Percentiles rank a stretch among this genome's conserved stretches.
These are phyloP conservation scores for Aureobasidium vineae DNA, from an alignment of 2,329 filamentous ascomycete genomes.

Conservation along the genomic window DNA sequence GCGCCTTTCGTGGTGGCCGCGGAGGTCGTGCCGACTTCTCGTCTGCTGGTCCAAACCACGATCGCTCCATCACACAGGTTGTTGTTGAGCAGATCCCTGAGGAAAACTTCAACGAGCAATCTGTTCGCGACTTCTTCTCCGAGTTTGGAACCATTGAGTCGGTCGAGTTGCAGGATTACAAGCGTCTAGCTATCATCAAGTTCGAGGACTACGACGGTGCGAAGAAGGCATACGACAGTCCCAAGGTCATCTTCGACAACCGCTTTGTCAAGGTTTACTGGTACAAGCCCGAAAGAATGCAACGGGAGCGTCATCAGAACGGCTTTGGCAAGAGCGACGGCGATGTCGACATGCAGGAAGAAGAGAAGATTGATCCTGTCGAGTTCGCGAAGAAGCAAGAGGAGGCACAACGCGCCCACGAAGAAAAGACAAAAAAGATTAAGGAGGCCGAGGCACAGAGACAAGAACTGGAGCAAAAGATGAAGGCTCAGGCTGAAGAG, in stretches of 20 bases:
- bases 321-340: slow-evolving; percentile 26
- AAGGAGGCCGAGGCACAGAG: slow-evolving; percentile 62
- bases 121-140: slow-evolving; percentile 66
- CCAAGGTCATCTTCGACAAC: slow-evolving; percentile 80
- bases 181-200: slow-evolving; percentile 67
- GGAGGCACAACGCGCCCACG: slow-evolving; percentile 67
- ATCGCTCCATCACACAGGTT: slow-evolving; percentile 64
- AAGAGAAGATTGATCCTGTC: slow-evolving; percentile 64
- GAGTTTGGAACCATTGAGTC: slow-evolving; percentile 67
- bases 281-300: slow-evolving; percentile 54
- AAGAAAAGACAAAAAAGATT: slow-evolving; percentile 63
- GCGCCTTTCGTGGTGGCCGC: slow-evolving; percentile 35
- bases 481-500: slow-evolving; percentile 64
- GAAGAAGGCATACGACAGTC: slow-evolving; percentile 69
- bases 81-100: slow-evolving; percentile 77
- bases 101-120: slow-evolving; percentile 64
- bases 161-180: slow-evolving; percentile 64
- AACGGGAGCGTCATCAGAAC: slow-evolving; percentile 23
- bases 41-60: slow-evolving; percentile 60
- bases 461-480: slow-evolving; percentile 63
- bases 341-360: slow-evolving; percentile 37
- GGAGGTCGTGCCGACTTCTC: slow-evolving; percentile 60
- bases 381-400: slow-evolving; percentile 67
- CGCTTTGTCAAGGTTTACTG: slow-evolving; percentile 83
- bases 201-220: slow-evolving; percentile 66